These are phyloP conservation scores for Parathielavia hyrcaniae DNA, from an alignment of 495 filamentous ascomycete genomes.

Conservation along the genomic window DNA sequence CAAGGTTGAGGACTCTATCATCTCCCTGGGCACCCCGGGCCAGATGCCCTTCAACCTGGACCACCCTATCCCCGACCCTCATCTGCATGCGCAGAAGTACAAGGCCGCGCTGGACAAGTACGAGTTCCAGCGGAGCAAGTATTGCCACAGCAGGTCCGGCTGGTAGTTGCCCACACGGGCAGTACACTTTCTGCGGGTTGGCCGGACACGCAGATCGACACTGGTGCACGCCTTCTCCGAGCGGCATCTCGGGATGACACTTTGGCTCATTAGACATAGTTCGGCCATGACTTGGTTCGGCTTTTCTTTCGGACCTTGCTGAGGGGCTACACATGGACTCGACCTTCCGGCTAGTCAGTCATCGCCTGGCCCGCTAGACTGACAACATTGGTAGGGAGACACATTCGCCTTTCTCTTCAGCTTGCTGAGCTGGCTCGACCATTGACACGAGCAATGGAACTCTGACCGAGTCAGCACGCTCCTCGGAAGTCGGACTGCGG, in stretches of 20 bases:
- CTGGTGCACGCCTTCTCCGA: background rate
- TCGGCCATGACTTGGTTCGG: background rate
- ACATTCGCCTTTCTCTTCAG: background rate
- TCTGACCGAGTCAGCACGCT: background rate
- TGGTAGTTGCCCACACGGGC: background rate
- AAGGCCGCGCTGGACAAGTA: background rate
- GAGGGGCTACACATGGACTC: background rate
- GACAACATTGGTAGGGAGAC: background rate
- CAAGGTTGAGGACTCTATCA: background rate
- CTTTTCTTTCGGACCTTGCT: background rate
- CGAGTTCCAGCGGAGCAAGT: background rate
- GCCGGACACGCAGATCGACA: too few relatives aligned
- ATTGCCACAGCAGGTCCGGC: background rate
- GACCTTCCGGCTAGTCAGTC: background rate
- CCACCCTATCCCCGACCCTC: conserved; percentile 3
- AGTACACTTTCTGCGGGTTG: background rate
- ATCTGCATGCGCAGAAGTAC: background rate
- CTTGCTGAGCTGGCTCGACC: background rate
- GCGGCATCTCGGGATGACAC: background rate
- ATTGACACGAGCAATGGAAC: background rate
- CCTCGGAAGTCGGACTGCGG: too few relatives aligned
- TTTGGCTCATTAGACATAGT: background rate
- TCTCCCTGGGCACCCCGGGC: background rate
- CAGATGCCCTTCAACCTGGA: conserved; percentile 8
- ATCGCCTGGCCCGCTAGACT: background rate